Percentiles rank a stretch among this genome's conserved stretches.
Conservation (phyloP, 495 filamentous ascomycete genomes). For the Chaetomidium leptoderma region DNA sequence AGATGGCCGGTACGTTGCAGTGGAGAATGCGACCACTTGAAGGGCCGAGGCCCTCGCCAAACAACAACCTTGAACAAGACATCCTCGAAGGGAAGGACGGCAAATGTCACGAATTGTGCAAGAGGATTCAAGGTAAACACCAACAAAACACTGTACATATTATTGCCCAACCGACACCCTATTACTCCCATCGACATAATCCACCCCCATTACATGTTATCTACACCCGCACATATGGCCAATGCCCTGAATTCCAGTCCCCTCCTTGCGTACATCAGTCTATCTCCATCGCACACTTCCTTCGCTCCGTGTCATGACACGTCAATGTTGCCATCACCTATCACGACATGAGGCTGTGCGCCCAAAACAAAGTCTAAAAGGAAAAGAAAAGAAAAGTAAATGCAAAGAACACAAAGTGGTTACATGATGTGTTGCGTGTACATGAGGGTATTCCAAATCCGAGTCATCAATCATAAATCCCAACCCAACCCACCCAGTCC, state of each 20-base stretch:
- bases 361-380: conserved; percentile 8
- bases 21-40: no score
- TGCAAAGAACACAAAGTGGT: not conserved
- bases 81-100: no score
- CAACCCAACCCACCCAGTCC: not conserved
- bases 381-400: not conserved
- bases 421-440: conserved; percentile 14
- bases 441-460: conserved; percentile 1
- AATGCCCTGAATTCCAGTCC: not conserved
- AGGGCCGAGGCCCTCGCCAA: no score
- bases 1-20: no score
- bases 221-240: not conserved
- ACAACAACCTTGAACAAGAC: no score
- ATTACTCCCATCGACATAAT: no score
- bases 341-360: conserved; percentile 17
- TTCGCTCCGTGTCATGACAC: conserved; percentile 6
- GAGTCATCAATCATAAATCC: not conserved
- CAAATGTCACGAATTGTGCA: no score
- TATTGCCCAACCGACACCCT: no score
- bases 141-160: no score
- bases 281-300: not conserved
- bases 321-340: not conserved
- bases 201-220: conserved; percentile 2
- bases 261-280: not conserved
- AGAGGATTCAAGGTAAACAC: no score